Conservation (phyloP, 176 grass and related monocot species). For the Musa acuminata region DNA sequence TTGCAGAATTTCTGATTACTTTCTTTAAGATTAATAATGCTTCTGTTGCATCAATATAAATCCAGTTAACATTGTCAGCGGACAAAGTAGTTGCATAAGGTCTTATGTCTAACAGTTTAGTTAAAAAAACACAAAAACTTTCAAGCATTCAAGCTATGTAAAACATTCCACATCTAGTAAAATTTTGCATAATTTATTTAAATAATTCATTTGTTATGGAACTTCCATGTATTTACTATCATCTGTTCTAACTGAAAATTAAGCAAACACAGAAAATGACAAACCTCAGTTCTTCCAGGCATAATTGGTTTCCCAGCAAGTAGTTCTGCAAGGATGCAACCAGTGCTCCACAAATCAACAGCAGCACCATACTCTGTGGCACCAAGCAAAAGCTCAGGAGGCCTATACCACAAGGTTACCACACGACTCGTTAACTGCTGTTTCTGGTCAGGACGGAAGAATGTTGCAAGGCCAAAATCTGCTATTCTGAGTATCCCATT, state of each 20-base stretch:
- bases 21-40: background rate
- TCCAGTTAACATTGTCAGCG: too few relatives aligned
- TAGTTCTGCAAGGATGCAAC: conserved; percentile 63
- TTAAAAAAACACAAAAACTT: too few relatives aligned
- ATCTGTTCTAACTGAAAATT: background rate
- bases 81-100: too few relatives aligned
- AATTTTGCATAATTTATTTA: background rate
- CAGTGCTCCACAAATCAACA: conserved; percentile 58
- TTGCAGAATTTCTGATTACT: background rate
- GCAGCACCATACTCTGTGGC: conserved; percentile 45
- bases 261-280: background rate
- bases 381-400: conserved; percentile 62
- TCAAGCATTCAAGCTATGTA: too few relatives aligned
- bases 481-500: conserved; percentile 42
- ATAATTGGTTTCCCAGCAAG: conserved; percentile 59
- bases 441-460: conserved; percentile 29
- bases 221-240: background rate
- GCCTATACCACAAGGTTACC: conserved; percentile 67
- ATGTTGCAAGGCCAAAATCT: conserved; percentile 58
- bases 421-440: conserved; percentile 55
- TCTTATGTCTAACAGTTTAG: too few relatives aligned
- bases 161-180: too few relatives aligned
- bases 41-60: too few relatives aligned
- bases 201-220: background rate
- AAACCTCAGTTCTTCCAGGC: conserved; percentile 63